Evolutionary conservation across 768 basidiomycete genomes (phyloP).

Genomic region (Kwoniella bestiolae): DNA sequence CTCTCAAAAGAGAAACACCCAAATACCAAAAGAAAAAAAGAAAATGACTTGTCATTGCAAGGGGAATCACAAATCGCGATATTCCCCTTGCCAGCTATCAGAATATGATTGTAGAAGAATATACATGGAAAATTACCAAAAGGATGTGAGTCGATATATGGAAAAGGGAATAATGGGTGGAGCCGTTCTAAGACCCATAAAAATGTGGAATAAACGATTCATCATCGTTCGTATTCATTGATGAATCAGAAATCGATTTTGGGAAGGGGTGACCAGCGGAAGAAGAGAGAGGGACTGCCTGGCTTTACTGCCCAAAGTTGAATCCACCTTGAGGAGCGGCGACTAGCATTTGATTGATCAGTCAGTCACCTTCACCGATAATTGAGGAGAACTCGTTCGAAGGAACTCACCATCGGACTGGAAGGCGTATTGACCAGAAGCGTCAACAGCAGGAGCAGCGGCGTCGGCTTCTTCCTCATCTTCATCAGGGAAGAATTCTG

Average conservation of each 20-base stretch:
- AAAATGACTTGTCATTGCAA: not conserved
- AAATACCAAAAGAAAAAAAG: not conserved
- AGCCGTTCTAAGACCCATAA: slow-evolving; percentile 3
- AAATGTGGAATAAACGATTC: slow-evolving; percentile 2
- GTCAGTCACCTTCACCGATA: slow-evolving; percentile 12
- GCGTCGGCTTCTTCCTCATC: slow-evolving; percentile 89
- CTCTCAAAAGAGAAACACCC: not conserved
- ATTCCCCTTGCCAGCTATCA: slow-evolving; percentile 10
- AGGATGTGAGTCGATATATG: not conserved
- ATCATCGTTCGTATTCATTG: not conserved
- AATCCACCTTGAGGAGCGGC: slow-evolving; percentile 93
- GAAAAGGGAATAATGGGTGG: not conserved
- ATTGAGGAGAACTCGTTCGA: slow-evolving; percentile 49
- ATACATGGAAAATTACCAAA: not conserved
- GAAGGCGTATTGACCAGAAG: slow-evolving; percentile 60
- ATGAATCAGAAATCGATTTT: not conserved
- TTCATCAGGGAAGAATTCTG: slow-evolving; percentile 95
- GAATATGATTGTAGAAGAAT: not conserved
- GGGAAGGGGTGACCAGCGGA: not conserved
- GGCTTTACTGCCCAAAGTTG: slow-evolving; percentile 69
- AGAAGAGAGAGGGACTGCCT: not conserved
- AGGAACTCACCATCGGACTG: slow-evolving; percentile 51
- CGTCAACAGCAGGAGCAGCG: slow-evolving; percentile 68
- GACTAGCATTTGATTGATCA: slow-evolving; percentile 60
- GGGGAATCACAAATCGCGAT: slow-evolving; percentile 12